Conservation (phyloP, 306 rosid species). For the Oemleria cerasiformis region DNA sequence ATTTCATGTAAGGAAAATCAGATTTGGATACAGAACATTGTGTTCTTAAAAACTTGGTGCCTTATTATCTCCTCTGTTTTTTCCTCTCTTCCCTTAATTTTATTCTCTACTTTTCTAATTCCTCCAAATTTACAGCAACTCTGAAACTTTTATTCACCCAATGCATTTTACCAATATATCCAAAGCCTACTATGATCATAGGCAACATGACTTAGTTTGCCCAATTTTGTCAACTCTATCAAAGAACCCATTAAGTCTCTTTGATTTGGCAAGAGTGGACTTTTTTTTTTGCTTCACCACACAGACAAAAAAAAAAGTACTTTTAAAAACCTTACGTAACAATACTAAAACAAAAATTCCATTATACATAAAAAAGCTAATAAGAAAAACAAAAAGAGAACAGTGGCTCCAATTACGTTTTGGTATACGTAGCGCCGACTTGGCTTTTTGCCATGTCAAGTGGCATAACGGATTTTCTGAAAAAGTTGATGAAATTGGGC, state of each 20-base stretch:
- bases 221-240: neutral
- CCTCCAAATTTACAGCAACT: neutral
- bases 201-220: neutral
- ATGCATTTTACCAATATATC: neutral
- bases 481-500: too few species aligned
- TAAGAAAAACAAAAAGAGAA: too few species aligned
- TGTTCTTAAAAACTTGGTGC: neutral
- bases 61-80: neutral
- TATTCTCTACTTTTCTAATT: neutral
- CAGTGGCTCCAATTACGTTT: too few species aligned
- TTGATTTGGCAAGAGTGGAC: neutral
- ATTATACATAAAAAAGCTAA: too few species aligned
- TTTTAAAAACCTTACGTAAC: neutral
- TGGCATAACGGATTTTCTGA: too few species aligned
- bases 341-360: too few species aligned
- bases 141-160: neutral
- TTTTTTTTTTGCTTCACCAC: neutral
- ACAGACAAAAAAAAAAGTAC: neutral
- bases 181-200: neutral
- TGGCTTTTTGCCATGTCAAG: too few species aligned
- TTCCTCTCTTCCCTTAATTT: neutral
- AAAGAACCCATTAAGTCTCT: neutral
- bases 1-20: neutral
- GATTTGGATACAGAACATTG: neutral
- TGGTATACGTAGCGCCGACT: too few species aligned